Evolutionary conservation across 1,139 yeast species (phyloP).

Genomic region (Saccharomyces hybrid): DNA sequence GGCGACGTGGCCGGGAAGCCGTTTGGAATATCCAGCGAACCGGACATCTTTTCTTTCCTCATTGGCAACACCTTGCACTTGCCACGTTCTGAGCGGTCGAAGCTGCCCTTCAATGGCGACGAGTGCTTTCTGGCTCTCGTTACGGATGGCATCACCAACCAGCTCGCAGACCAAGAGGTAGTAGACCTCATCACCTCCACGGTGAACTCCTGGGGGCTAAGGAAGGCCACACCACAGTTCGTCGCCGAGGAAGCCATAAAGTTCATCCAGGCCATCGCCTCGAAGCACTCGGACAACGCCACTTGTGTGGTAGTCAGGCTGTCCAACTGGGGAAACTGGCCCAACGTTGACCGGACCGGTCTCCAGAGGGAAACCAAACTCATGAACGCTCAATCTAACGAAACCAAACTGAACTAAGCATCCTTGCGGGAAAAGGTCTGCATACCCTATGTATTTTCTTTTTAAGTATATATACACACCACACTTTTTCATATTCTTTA

Average conservation of each 20-base stretch:
- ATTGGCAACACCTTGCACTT: conserved; percentile 30
- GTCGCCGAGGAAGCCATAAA: conserved; percentile 80
- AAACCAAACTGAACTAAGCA: not conserved
- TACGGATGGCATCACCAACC: conserved; percentile 81
- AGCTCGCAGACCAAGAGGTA: conserved; percentile 80
- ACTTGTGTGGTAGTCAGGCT: conserved; percentile 76
- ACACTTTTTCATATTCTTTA: not conserved
- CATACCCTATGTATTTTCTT: not conserved
- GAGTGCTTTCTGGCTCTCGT: conserved; percentile 73
- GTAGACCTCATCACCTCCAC: conserved; percentile 76
- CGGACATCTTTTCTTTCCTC: conserved; percentile 62
- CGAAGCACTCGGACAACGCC: conserved; percentile 74
- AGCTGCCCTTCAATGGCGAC: conserved; percentile 55
- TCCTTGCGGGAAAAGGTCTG: not conserved
- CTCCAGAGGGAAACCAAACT: conserved; percentile 67
- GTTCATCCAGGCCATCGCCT: conserved; percentile 80
- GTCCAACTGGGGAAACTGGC: conserved; percentile 94
- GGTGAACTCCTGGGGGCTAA: conserved; percentile 58
- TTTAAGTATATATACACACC: not conserved
- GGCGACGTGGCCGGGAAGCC: conserved; percentile 79
- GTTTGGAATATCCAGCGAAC: conserved; percentile 86
- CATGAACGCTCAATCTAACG: conserved; percentile 21
- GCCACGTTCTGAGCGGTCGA: conserved; percentile 31
- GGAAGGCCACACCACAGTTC: conserved; percentile 71
- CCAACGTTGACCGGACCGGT: conserved; percentile 73